Conservation (phyloP, 2,329 filamentous ascomycete genomes). For the Trichoderma guizhouense region DNA sequence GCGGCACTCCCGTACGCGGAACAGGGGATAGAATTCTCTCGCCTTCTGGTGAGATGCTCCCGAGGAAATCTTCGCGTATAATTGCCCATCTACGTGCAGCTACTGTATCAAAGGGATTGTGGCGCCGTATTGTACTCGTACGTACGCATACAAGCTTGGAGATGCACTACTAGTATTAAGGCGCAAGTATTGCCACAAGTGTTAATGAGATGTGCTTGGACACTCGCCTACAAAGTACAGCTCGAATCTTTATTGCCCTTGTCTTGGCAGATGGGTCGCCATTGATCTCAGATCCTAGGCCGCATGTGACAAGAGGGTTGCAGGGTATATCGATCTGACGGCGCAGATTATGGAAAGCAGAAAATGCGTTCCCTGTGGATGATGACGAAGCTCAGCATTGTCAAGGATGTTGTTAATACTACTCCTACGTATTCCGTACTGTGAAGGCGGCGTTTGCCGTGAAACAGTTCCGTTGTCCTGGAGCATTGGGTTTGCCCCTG, state of each 20-base stretch:
- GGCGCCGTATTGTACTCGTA: neutral
- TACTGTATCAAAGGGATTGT: neutral
- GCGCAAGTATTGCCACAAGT: neutral
- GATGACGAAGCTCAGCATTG: neutral
- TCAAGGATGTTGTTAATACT: neutral
- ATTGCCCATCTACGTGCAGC: neutral
- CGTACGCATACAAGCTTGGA: neutral
- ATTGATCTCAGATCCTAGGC: constrained; percentile 7
- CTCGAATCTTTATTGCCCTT: neutral
- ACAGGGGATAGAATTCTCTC: neutral
- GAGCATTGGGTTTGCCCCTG: neutral
- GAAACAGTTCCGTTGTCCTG: neutral
- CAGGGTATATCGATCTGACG: neutral
- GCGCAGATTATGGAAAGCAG: neutral
- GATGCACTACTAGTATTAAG: neutral
- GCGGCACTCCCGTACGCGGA: neutral
- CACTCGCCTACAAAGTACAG: neutral
- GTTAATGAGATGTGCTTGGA: neutral
- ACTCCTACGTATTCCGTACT: neutral
- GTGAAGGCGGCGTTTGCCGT: neutral
- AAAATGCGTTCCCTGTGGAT: neutral
- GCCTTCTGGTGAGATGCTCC: neutral
- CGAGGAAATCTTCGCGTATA: neutral
- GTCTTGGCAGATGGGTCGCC: neutral
- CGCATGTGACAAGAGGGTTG: neutral